These are phyloP conservation scores for Xylaria sp. DNA, from an alignment of 2,329 filamentous ascomycete species.

Conservation along the genomic window DNA sequence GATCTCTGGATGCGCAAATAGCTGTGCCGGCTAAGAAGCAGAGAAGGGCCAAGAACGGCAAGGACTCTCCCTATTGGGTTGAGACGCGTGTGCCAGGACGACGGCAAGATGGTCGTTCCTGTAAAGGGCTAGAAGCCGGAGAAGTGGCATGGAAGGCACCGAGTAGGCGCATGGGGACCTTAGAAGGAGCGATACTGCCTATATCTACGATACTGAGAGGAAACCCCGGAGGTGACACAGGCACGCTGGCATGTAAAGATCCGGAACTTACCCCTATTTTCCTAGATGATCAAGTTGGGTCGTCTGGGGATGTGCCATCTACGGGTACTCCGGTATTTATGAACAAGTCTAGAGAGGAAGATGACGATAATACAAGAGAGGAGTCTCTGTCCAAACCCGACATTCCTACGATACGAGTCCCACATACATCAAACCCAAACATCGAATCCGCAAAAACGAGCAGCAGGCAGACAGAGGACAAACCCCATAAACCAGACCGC, in stretches of 20 bases:
- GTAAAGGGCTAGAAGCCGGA: neutral
- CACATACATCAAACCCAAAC: neutral
- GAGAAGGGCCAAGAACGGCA: conserved; percentile 25
- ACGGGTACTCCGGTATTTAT: neutral
- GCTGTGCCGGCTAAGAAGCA: conserved; percentile 25
- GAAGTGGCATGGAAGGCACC: neutral
- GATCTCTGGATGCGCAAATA: neutral
- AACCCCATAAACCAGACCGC: neutral
- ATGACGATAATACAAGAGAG: neutral
- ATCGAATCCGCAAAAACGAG: neutral
- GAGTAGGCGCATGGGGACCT: neutral
- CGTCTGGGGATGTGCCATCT: neutral
- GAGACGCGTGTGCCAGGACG: neutral
- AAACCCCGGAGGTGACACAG: neutral
- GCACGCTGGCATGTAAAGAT: neutral
- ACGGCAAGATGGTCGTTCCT: neutral
- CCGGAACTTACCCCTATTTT: neutral
- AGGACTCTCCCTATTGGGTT: conserved; percentile 43
- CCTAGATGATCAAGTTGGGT: neutral
- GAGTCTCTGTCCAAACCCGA: neutral
- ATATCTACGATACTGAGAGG: neutral
- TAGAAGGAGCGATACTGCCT: neutral
- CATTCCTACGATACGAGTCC: neutral
- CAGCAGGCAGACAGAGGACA: neutral
- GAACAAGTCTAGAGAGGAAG: neutral